phyloP scores from a whole-genome alignment of 1,284 basidiomycete species.

The Cryptococcus sp. region DNA sequence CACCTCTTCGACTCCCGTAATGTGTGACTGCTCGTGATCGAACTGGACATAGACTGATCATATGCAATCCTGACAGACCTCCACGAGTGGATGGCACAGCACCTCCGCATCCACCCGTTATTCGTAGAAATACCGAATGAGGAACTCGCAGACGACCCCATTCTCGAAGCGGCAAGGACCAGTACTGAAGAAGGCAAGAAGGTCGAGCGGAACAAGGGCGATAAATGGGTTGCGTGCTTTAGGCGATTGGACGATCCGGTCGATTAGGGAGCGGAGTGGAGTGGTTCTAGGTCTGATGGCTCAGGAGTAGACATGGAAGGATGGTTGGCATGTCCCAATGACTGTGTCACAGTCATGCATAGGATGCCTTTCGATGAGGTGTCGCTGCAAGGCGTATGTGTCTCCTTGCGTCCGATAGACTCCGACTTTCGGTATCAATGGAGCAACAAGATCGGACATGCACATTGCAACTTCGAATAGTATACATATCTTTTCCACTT shows the following conservation, averaged over 20 bases:
- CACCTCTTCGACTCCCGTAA: not conserved
- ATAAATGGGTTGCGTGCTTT: conserved; percentile 65
- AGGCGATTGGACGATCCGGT: conserved; percentile 40
- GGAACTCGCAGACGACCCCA: conserved; percentile 63
- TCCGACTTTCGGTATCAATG: no score
- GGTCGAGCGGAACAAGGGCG: conserved; percentile 86
- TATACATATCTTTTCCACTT: no score
- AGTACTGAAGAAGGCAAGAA: conserved; percentile 97
- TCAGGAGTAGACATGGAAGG: not conserved
- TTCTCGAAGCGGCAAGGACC: conserved; percentile 76
- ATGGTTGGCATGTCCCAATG: not conserved
- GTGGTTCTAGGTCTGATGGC: not conserved
- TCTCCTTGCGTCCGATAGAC: no score
- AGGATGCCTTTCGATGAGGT: no score
- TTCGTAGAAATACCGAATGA: conserved; percentile 80
- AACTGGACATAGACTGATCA: no score
- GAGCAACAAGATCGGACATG: no score
- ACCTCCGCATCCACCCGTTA: conserved; percentile 81
- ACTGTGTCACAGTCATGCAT: no score
- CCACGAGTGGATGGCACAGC: conserved; percentile 92
- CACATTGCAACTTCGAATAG: no score
- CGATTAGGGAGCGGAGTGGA: conserved; percentile 10
- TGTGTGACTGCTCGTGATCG: not conserved
- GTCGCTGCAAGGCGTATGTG: no score
- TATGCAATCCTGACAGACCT: conserved; percentile 60